Percentiles rank a stretch among this genome's conserved stretches.
Evolutionary conservation across 2,329 filamentous ascomycete species (phyloP).

Genomic region (Neopestalotiopsis rosae): DNA sequence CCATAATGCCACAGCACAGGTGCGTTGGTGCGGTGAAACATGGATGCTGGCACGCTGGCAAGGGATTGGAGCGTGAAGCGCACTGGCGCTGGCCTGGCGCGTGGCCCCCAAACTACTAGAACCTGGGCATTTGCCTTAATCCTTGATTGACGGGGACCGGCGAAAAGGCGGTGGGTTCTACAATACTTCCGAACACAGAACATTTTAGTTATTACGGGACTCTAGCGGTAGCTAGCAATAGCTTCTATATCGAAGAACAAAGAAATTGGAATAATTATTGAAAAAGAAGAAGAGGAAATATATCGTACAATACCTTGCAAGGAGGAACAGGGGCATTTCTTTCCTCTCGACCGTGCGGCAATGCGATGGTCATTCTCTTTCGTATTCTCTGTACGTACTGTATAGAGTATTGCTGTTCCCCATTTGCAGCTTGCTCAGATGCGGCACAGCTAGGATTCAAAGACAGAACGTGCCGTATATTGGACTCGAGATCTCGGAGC

Average conservation of each 20-base stretch:
- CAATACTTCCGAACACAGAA: neutral
- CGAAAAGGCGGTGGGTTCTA: neutral
- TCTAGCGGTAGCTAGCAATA: neutral
- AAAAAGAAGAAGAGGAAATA: too few relatives aligned
- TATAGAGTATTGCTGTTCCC: neutral
- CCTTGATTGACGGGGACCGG: neutral
- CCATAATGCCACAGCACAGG: slow-evolving; percentile 19
- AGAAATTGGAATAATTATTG: too few relatives aligned
- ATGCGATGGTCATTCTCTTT: too few relatives aligned
- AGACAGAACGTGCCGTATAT: neutral
- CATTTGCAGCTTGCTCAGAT: neutral
- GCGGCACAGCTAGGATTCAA: neutral
- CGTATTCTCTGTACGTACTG: too few relatives aligned
- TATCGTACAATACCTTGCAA: too few relatives aligned
- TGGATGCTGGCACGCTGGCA: neutral
- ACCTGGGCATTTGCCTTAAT: neutral
- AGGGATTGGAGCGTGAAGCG: neutral
- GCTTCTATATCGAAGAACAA: neutral
- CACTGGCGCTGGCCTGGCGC: neutral
- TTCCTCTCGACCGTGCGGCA: too few relatives aligned
- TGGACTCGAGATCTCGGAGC: neutral
- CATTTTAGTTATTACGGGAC: neutral
- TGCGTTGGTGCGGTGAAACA: neutral
- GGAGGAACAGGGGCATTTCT: too few relatives aligned
- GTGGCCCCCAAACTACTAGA: slow-evolving; percentile 9